phyloP scores from a whole-genome alignment of 1,284 basidiomycete species.

The Exobasidium rhododendri region DNA sequence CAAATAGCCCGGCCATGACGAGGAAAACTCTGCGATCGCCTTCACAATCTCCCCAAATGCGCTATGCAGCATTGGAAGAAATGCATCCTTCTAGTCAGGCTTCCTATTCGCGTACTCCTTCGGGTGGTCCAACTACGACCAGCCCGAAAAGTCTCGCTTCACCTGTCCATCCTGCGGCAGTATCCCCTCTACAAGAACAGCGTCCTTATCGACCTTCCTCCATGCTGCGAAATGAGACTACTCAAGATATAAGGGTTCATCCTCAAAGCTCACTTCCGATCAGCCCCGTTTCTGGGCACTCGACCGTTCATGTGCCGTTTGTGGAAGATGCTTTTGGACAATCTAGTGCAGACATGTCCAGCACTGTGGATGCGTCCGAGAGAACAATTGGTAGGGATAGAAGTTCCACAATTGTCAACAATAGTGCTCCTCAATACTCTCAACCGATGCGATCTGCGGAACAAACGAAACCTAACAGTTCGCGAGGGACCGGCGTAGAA shows the following conservation, averaged over 20 bases:
- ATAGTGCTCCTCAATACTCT: not conserved
- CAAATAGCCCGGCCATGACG: not conserved
- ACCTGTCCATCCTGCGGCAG: not conserved
- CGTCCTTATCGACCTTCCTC: not conserved
- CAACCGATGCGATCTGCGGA: too few relatives aligned
- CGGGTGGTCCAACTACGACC: not conserved
- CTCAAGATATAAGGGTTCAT: not conserved
- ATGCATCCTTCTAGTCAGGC: not conserved
- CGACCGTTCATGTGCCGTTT: too few relatives aligned
- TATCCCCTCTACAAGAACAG: not conserved
- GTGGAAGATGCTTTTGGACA: too few relatives aligned
- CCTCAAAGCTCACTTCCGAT: not conserved
- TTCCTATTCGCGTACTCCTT: not conserved
- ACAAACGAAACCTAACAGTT: too few relatives aligned
- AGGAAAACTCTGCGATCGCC: not conserved
- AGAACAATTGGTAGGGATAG: not conserved
- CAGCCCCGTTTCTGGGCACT: not conserved
- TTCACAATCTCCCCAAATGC: constrained; percentile 4
- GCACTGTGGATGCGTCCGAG: too few relatives aligned
- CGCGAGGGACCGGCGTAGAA: too few relatives aligned
- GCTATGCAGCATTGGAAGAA: not conserved
- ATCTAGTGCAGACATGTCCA: too few relatives aligned
- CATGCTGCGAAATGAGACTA: not conserved
- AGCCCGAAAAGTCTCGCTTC: not conserved
- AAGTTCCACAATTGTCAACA: not conserved